Percentiles rank a stretch among this genome's conserved stretches.
These are phyloP conservation scores for Huntiella savannae DNA, from an alignment of 2,329 filamentous ascomycete genomes.

Conservation along the genomic window DNA sequence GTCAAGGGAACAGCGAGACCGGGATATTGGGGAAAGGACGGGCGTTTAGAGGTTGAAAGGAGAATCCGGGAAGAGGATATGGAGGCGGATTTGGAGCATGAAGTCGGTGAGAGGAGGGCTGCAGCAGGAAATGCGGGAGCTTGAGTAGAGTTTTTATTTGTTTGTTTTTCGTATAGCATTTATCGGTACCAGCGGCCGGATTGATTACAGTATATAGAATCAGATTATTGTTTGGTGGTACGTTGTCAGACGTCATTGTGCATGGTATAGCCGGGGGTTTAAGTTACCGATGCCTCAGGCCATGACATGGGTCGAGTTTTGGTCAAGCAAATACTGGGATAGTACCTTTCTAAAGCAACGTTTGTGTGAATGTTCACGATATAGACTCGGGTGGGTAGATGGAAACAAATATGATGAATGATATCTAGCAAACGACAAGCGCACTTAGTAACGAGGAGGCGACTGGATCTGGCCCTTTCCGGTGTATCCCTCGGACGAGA, in stretches of 20 bases:
- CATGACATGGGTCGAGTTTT: no score
- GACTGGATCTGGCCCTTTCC: constrained; percentile 67
- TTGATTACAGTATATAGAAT: no score
- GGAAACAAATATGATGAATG: constrained; percentile 3
- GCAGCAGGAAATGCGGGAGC: no score
- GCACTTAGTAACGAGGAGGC: constrained; percentile 29
- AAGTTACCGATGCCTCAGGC: not conserved
- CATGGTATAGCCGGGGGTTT: no score
- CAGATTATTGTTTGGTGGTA: no score
- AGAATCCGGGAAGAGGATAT: constrained; percentile 44
- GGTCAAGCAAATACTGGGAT: no score
- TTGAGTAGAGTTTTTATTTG: not conserved
- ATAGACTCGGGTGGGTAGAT: constrained; percentile 6
- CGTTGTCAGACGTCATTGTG: no score
- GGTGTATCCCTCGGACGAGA: constrained; percentile 58
- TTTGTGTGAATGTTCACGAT: not conserved
- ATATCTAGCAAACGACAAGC: constrained; percentile 7
- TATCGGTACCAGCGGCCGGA: no score
- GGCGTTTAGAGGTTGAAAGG: constrained; percentile 49
- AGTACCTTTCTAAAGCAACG: no score
- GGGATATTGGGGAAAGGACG: constrained; percentile 48
- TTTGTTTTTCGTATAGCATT: not conserved
- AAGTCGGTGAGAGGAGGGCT: no score
- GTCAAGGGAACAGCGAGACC: constrained; percentile 42
- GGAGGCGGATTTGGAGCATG: not conserved